Conservation (phyloP, 768 basidiomycete species). For the Collybiopsis confluens region DNA sequence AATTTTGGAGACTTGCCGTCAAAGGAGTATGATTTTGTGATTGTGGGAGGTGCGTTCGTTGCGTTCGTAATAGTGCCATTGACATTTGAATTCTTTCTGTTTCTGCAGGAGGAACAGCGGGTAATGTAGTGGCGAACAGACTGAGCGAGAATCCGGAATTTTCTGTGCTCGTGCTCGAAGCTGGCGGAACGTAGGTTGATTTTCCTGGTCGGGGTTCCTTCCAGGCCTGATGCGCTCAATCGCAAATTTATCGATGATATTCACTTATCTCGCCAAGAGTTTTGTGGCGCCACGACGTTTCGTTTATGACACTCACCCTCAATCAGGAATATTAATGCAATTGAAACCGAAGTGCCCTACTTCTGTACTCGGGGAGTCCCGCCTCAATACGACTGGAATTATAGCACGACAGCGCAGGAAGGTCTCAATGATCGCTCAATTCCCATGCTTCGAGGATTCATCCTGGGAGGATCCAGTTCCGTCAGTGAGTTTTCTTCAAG, state of each 20-base stretch:
- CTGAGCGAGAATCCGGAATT: constrained; percentile 11
- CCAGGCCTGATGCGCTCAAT: neutral
- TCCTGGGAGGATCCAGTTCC: constrained; percentile 27
- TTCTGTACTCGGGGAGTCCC: neutral
- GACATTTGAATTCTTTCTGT: neutral
- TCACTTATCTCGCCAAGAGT: no score
- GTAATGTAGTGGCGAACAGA: constrained; percentile 16
- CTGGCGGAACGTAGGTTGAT: constrained; percentile 7
- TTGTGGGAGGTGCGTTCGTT: constrained; percentile 13
- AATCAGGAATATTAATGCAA: neutral
- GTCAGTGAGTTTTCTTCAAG: constrained; percentile 18
- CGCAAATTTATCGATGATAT: neutral
- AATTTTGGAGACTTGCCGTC: neutral
- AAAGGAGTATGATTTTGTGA: constrained; percentile 12
- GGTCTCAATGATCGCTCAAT: constrained; percentile 19
- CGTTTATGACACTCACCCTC: neutral
- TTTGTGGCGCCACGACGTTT: neutral
- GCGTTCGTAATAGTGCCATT: neutral
- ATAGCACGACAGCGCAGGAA: constrained; percentile 24
- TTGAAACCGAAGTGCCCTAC: constrained; percentile 2
- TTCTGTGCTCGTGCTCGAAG: constrained; percentile 16
- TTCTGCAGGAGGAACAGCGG: constrained; percentile 13
- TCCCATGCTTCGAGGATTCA: constrained; percentile 20
- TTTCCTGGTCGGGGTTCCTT: neutral
- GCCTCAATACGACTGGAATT: constrained; percentile 22